These are phyloP conservation scores for Zizania palustris DNA, from an alignment of 202 grass and related monocot species.

Conservation along the genomic window DNA sequence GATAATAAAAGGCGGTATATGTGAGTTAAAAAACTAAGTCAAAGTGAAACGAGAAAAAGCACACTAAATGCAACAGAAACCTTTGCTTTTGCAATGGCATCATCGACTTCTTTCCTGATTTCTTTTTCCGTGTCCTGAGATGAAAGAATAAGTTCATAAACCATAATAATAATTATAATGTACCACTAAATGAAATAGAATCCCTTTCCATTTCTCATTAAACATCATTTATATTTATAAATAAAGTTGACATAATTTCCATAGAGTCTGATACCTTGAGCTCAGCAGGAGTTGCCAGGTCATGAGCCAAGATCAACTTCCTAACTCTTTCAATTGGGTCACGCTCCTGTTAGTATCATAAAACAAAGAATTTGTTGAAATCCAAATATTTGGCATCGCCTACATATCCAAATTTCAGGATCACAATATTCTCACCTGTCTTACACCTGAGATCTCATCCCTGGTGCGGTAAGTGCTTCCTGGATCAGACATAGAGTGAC, in stretches of 20 bases:
- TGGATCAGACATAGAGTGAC: slow-evolving; percentile 96
- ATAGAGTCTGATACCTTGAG: slow-evolving; percentile 67
- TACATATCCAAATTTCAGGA: slow-evolving; percentile 29
- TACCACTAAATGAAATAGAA: not conserved
- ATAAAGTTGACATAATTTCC: not conserved
- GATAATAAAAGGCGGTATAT: slow-evolving; percentile 40
- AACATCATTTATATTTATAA: not conserved
- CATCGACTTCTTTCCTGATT: slow-evolving; percentile 87
- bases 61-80: slow-evolving; percentile 43
- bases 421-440: slow-evolving; percentile 62
- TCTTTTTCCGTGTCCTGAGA: slow-evolving; percentile 83
- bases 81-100: slow-evolving; percentile 89
- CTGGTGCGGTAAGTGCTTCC: slow-evolving; percentile 93
- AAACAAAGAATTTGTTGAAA: slow-evolving; percentile 30
- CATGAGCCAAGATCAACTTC: slow-evolving; percentile 82
- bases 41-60: slow-evolving; percentile 11
- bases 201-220: not conserved
- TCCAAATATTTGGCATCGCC: not conserved
- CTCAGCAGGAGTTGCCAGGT: slow-evolving; percentile 71
- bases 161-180: not conserved
- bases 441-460: slow-evolving; percentile 84
- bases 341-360: slow-evolving; percentile 62
- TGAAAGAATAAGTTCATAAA: slow-evolving; percentile 29
- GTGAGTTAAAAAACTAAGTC: slow-evolving; percentile 38
- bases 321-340: slow-evolving; percentile 93